Percentiles rank a stretch among this genome's conserved stretches.
These are phyloP conservation scores for Penicillium egyptiacum DNA, from an alignment of 495 filamentous ascomycete genomes.

Conservation along the genomic window DNA sequence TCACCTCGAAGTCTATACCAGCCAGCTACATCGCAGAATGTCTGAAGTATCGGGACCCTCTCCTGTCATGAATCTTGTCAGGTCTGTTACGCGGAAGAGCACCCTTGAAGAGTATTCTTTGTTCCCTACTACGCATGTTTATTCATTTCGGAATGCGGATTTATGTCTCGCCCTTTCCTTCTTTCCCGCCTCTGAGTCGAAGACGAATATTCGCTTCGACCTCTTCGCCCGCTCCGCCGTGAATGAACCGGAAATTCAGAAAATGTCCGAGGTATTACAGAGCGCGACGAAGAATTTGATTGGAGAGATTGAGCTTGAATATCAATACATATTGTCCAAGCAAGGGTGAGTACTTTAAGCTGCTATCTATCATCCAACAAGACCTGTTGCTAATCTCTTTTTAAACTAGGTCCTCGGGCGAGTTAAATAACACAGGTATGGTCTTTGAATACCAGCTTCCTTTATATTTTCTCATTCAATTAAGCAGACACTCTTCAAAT, in stretches of 20 bases:
- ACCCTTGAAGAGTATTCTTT: slow-evolving; percentile 4
- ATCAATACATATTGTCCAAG: not conserved
- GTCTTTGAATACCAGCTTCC: not conserved
- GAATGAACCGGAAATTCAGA: not conserved
- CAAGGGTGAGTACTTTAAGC: not conserved
- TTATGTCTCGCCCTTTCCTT: slow-evolving; percentile 21
- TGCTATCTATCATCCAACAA: not conserved
- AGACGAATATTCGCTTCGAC: slow-evolving; percentile 26
- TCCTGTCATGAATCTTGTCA: slow-evolving; percentile 8
- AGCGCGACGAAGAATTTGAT: not conserved
- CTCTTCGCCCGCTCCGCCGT: slow-evolving; percentile 13
- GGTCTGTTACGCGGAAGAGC: slow-evolving; percentile 2
- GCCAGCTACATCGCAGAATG: slow-evolving; percentile 8
- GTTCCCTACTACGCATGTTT: slow-evolving; percentile 20
- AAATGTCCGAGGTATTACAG: not conserved
- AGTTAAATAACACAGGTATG: slow-evolving; percentile 10
- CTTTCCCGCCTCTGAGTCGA: slow-evolving; percentile 22
- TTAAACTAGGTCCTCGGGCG: not conserved
- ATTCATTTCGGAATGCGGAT: slow-evolving; percentile 17
- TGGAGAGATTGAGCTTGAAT: slow-evolving; percentile 11
- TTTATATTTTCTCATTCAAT: not conserved
- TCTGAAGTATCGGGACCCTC: slow-evolving; percentile 8
- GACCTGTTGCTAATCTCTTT: not conserved
- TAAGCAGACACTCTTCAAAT: slow-evolving; percentile 14
- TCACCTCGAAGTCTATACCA: slow-evolving; percentile 1